Evolutionary conservation across 352 stramenopile species (phyloP), one percentile per base, ranked within the genome.

Genomic region (Hyaloperonospora brassicae): DNA sequence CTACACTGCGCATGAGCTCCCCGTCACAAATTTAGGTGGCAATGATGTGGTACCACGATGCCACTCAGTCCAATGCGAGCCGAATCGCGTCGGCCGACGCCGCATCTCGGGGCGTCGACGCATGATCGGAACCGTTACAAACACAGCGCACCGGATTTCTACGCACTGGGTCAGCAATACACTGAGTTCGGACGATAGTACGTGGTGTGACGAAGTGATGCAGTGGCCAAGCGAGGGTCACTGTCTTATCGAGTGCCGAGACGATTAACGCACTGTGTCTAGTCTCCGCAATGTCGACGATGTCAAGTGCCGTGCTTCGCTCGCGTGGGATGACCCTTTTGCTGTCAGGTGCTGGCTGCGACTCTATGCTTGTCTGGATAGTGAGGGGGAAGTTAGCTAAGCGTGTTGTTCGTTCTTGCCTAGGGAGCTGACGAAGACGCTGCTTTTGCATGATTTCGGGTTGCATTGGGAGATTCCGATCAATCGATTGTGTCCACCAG

Each of bases 401-500:
- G n/a, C 11, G 22, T 44, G 8, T 44, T 14, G n/a, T 22, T 17
- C 22, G 62, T 25, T 73, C 68, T 65, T 64, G 45, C 51, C 22
- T 57, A 86, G 85, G 50, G 85, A 96, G 52, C 73, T 98, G 41
- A 98, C 96, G 2, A 79, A 81, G 55, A 90, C 90, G 31, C 68
- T 98, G 52, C 77, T 98, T 17, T 63, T 87, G 42, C 72, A 91
- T 34, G 84, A 98, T 57, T 98, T 98, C 65, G 68, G 77, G 11
- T 50, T 93, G 25, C 58, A 97, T 30, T 96, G 92, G 72, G 77
- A 82, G 14, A 88, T 98, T 21, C 95, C 95, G 5, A 79, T 89
- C 24, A 83, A 97, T 57, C 80, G 84, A 11, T 66, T 98, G 23
- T 98, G 93, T 70, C 96, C 96, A 41, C 94, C 96, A 11, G 84